phyloP scores from a whole-genome alignment of 805 yeast genomes.

The Danielozyma ontarioensis region DNA sequence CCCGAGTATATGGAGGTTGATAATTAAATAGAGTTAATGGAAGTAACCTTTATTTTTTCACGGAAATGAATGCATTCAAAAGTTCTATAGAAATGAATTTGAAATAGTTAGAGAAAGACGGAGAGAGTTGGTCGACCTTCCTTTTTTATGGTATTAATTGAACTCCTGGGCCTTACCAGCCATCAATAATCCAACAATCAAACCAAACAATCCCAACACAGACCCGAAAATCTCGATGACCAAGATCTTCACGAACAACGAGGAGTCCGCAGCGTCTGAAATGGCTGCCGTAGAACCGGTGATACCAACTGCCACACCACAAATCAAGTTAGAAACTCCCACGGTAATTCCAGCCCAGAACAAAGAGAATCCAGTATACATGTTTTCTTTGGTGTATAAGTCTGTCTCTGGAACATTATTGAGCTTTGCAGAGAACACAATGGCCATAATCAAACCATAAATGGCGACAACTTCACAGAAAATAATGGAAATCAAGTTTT shows the following conservation, averaged over 20 bases:
- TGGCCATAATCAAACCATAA: conserved; percentile 95
- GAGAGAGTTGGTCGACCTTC: too few species aligned
- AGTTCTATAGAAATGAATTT: too few species aligned
- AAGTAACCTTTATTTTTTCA: conserved; percentile 4
- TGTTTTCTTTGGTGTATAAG: conserved; percentile 72
- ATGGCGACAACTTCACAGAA: conserved; percentile 99
- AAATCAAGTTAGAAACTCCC: conserved; percentile 85
- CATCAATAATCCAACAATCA: conserved; percentile 95
- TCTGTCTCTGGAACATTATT: conserved; percentile 59
- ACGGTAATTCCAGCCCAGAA: conserved; percentile 99
- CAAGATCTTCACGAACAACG: conserved; percentile 89
- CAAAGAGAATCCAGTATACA: conserved; percentile 90
- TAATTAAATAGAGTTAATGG: conserved; percentile 8
- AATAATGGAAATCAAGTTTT: conserved; percentile 91
- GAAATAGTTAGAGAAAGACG: too few species aligned
- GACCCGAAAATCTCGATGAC: conserved; percentile 98
- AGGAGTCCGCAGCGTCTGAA: conserved; percentile 94
- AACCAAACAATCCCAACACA: conserved; percentile 90
- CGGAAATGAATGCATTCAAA: conserved; percentile 37
- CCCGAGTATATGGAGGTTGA: conserved; percentile 75
- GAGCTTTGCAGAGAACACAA: conserved; percentile 90
- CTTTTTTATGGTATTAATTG: conserved; percentile 32
- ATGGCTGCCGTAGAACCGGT: conserved; percentile 99
- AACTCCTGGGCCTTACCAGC: conserved; percentile 93
- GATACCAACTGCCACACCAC: conserved; percentile 96